phyloP scores from a whole-genome alignment of 495 filamentous ascomycete genomes.

The Tricharina praecox region DNA sequence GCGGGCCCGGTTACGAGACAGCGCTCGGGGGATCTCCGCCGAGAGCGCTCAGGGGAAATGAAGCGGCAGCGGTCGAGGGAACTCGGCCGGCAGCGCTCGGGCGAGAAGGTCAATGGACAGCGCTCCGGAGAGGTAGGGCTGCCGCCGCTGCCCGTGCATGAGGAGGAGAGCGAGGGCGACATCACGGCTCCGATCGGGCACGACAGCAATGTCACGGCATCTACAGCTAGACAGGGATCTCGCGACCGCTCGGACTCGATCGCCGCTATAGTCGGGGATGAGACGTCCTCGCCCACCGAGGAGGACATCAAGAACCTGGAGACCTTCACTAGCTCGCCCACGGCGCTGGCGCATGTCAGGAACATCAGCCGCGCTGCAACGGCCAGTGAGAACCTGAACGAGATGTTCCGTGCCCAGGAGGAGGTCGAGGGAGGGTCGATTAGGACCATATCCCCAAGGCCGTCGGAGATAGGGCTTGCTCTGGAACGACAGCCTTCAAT shows the following conservation, averaged over 20 bases:
- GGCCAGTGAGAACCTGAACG: background rate
- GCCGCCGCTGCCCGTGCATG: background rate
- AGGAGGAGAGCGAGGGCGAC: background rate
- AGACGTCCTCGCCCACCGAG: background rate
- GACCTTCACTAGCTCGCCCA: conserved; percentile 2
- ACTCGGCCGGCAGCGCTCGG: too few relatives aligned
- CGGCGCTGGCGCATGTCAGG: background rate
- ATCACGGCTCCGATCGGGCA: background rate
- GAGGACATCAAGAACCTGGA: conserved; percentile 2
- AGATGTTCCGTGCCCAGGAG: background rate
- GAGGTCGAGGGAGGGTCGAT: background rate
- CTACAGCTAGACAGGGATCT: background rate
- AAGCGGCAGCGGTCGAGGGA: too few relatives aligned
- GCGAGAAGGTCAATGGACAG: too few relatives aligned
- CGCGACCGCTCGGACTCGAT: background rate
- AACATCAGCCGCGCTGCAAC: conserved; percentile 2
- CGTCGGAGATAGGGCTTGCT: conserved; percentile 19
- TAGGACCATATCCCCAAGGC: conserved; percentile 4
- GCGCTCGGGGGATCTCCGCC: too few relatives aligned
- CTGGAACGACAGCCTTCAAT: conserved; percentile 20
- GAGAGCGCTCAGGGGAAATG: too few relatives aligned
- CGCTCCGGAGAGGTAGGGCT: too few relatives aligned
- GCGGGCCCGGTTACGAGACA: too few relatives aligned
- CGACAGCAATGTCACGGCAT: too few relatives aligned
- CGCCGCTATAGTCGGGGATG: background rate